Conservation (phyloP, 176 grass and related monocot species). For the Oryza brachyantha region DNA sequence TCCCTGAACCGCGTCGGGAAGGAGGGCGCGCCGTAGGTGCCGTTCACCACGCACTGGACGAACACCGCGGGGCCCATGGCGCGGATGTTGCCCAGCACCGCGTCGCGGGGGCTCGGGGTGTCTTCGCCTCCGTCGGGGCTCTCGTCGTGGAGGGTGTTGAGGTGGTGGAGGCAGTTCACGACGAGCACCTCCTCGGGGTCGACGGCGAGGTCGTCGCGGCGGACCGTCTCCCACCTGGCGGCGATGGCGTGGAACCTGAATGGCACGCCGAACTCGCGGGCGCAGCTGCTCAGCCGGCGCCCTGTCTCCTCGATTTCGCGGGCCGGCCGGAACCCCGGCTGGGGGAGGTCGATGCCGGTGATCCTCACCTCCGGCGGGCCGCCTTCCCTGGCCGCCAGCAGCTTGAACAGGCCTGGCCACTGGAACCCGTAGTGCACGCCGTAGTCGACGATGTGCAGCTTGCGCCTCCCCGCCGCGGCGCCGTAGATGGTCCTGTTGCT, state of each 20-base stretch:
- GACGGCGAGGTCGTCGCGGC: conserved; percentile 23
- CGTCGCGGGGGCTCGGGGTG: conserved; percentile 22
- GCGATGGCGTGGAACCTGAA: conserved; percentile 35
- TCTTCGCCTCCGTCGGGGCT: background rate
- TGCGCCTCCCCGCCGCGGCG: conserved; percentile 16
- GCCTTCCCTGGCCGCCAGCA: conserved; percentile 15
- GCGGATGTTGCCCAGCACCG: conserved; percentile 27
- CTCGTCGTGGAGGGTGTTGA: conserved; percentile 36
- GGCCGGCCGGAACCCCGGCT: conserved; percentile 54
- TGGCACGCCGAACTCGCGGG: conserved; percentile 25
- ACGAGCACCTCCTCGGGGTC: conserved; percentile 37
- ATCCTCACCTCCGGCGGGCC: conserved; percentile 50
- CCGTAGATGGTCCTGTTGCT: background rate
- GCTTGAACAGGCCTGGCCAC: conserved; percentile 26
- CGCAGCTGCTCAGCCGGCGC: conserved; percentile 31
- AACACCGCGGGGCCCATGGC: conserved; percentile 39
- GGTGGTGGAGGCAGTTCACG: background rate
- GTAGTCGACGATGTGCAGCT: conserved; percentile 48
- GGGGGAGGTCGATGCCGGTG: conserved; percentile 42
- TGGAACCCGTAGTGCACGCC: conserved; percentile 41
- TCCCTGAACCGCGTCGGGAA: conserved; percentile 52
- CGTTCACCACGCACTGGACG: conserved; percentile 25
- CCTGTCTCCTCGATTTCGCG: conserved; percentile 47
- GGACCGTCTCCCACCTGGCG: conserved; percentile 20
- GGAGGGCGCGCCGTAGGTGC: conserved; percentile 26